Base-by-base conservation (phyloP, 371 early-diverging fungal species). In the Chytridium lagenaria region DNA sequence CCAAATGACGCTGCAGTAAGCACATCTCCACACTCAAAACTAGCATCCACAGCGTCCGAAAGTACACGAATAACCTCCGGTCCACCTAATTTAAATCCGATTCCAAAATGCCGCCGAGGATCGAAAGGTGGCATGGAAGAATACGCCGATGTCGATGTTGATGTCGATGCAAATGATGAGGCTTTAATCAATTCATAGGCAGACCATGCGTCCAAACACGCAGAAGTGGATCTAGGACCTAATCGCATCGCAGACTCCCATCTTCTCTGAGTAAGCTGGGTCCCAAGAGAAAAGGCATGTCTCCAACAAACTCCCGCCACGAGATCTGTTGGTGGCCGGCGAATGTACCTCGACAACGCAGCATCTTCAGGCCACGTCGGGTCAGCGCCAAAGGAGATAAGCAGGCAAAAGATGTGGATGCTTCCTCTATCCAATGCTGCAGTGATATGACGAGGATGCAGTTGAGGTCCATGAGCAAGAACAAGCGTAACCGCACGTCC, bases 1-100 rank as follows among this genome's bases (percentile, higher is more conserved):
- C 77, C 77, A 1, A 59, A 19, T 5, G 72, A 57, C 3, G 77
- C 77, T n/a, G 72, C 77, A n/a, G 34, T 59, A 38, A 76, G 40
- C 40, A 65, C 77, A 52, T 71, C 71, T 33, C 68, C 70, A 28
- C 38, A 33, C 22, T 40, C 34, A 55, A 61, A 76, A 7, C 10
- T 23, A 26, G 69, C 72, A 37, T 76, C 77, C 19, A 76, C 65
- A 15, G 66, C 57, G n/a, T 65, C 50, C 2, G 77, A 71, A 15
- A 76, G 65, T 1, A 40, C 69, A 19, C 66, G 39, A 28, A 76
- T 61, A 31, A 76, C 77, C 19, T 52, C 50, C 26, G 65, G 34
- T 10, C 71, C 65, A 12, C 72, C 77, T 44, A 71, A 1, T 16
- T 69, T 22, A 68, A 72, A 76, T 26, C 77, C 77, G 28, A 68